A percentile compares a stretch with the other conserved stretches of the same genome.
Evolutionary conservation across 305 asterid species (phyloP).

Genomic region (Solanum hybrid): DNA sequence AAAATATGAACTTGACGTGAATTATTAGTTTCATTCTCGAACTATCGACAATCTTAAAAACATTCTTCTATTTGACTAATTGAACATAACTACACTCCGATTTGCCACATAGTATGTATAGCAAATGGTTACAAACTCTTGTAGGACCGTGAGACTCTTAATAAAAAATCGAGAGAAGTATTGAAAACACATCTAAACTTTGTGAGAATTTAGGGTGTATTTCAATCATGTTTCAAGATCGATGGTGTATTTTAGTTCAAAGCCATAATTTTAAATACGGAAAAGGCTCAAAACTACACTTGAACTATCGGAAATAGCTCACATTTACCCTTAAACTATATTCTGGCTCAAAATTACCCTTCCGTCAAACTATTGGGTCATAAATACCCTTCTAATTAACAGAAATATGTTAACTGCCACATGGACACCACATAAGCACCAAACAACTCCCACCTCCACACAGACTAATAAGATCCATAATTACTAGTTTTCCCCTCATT

Average conservation of each 20-base stretch:
- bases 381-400: too few species aligned
- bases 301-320: too few species aligned
- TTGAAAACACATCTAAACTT: not conserved
- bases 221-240: not conserved
- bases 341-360: too few species aligned
- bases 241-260: not conserved
- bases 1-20: not conserved
- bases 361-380: too few species aligned
- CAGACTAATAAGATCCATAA: too few species aligned
- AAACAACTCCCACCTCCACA: too few species aligned
- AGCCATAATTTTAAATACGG: not conserved
- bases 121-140: not conserved
- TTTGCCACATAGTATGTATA: not conserved
- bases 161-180: not conserved
- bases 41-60: accelerated
- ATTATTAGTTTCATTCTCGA: not conserved
- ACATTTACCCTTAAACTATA: too few species aligned
- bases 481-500: too few species aligned
- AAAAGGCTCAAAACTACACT: too few species aligned
- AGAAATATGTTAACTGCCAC: too few species aligned
- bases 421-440: too few species aligned
- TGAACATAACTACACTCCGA: not conserved
- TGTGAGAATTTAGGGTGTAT: accelerated
- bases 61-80: accelerated
- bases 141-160: not conserved